Conservation (phyloP, 768 basidiomycete genomes). For the Naganishia kalamii region DNA sequence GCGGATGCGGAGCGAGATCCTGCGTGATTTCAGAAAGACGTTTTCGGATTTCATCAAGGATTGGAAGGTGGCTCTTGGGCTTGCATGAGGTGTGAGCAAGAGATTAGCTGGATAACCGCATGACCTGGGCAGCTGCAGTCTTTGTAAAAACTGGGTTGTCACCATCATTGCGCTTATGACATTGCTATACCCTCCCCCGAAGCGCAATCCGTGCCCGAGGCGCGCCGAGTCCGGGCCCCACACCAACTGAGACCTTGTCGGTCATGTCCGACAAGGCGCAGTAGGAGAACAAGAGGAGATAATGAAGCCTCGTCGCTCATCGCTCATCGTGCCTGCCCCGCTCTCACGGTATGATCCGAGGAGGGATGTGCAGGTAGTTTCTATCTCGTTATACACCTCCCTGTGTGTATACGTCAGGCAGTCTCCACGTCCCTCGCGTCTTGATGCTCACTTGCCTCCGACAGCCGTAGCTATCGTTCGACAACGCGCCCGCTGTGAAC, state of each 20-base stretch:
- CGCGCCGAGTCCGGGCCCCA: neutral
- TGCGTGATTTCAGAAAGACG: conserved; percentile 44
- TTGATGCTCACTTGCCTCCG: too few species aligned
- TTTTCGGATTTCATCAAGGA: conserved; percentile 46
- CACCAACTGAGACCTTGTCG: neutral
- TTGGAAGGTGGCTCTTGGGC: conserved; percentile 27
- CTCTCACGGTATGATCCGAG: conserved; percentile 16
- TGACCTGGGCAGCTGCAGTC: too few species aligned
- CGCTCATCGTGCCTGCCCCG: neutral
- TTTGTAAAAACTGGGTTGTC: too few species aligned
- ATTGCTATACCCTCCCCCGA: too few species aligned
- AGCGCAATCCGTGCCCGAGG: too few species aligned
- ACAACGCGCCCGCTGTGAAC: too few species aligned
- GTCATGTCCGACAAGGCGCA: neutral
- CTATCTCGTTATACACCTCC: neutral
- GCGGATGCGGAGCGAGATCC: conserved; percentile 37
- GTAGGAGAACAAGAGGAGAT: neutral
- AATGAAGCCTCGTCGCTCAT: neutral
- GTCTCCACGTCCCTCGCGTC: too few species aligned
- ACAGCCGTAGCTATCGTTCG: too few species aligned
- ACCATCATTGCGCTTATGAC: too few species aligned
- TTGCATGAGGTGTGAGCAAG: neutral
- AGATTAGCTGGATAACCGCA: too few species aligned
- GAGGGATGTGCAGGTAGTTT: neutral
- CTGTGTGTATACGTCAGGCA: too few species aligned